Base-by-base conservation (phyloP, 2,329 filamentous ascomycete species). In the Ampelomyces quisqualis region DNA sequence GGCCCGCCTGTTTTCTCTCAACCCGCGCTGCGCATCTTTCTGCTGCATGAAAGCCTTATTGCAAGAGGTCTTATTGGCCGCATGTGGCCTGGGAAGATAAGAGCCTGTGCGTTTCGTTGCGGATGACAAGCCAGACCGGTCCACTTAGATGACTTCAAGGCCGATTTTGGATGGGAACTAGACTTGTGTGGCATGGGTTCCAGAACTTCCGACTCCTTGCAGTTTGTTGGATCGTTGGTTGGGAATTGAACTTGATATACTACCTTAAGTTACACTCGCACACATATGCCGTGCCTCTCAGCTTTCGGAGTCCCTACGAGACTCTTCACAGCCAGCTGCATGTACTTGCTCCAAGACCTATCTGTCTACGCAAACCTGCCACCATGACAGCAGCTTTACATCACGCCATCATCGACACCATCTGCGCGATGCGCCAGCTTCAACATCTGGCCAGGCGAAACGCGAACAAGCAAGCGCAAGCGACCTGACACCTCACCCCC, bases 11-110 rank as follows among this genome's bases (percentile, higher is more conserved):
- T 11, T 30, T 4, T 6, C 13, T 18, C 22, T 24, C 30, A 32
- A 20, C 30, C 43, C 35, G 34, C 40, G 29, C 43, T 22, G 31
- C 32, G n/a, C 33, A 35, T 14, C 21, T 17, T 3, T 41, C 20
- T 24, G 33, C 40, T 42, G 38, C 22, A 34, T 28, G 21, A 38
- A 19, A 38, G 17, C 22, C 24, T 15, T 34, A 13, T n/a, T 34
- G 32, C 35, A 18, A 5, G 13, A 13, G 13, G 18, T 21, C 34
- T 43, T 9, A 53, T 53, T 53, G 49, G 49, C 31, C 29, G 19
- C 13, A 23, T 23, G 27, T 37, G 14, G 15, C 23, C 34, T 44
- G 23, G 34, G n/a, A n/a, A 50, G 49, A 53, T 53, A 53, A 50
- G 49, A 47, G 46, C 40, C 34, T 46, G 33, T 40, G 38, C 38